phyloP scores from a whole-genome alignment of 495 filamentous ascomycete genomes.

The Podospora didyma region DNA sequence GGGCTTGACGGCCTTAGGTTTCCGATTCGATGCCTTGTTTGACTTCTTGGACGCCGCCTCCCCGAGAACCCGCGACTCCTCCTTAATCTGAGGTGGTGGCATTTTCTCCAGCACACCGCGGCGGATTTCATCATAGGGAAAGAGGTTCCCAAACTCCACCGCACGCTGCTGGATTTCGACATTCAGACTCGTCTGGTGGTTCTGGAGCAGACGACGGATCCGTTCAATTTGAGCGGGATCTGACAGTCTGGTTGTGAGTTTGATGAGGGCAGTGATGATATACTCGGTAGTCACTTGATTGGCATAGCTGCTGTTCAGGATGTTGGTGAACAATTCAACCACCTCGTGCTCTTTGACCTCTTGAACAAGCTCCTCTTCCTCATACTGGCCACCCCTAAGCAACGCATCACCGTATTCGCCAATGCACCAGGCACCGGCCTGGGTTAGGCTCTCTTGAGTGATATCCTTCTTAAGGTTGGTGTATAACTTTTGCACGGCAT shows the following conservation, averaged over 20 bases:
- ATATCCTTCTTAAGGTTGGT: conserved; percentile 88
- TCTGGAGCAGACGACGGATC: conserved; percentile 70
- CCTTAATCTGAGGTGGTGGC: conserved; percentile 94
- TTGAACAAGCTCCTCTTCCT: conserved; percentile 89
- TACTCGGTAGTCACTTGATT: conserved; percentile 89
- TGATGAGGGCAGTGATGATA: conserved; percentile 91
- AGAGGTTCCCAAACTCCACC: conserved; percentile 92
- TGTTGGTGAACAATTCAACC: conserved; percentile 83
- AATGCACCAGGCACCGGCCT: conserved; percentile 96
- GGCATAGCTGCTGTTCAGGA: conserved; percentile 89
- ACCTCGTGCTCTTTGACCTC: conserved; percentile 88
- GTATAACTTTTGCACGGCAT: conserved; percentile 94
- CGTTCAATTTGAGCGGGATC: conserved; percentile 81
- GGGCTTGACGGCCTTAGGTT: conserved; percentile 71
- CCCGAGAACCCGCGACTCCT: conserved; percentile 86
- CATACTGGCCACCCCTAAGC: conserved; percentile 83
- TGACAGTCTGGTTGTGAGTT: conserved; percentile 83
- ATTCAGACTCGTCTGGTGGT: conserved; percentile 76
- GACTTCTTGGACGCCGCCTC: conserved; percentile 80
- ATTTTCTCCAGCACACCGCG: conserved; percentile 92
- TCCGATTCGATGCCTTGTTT: conserved; percentile 67
- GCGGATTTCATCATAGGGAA: conserved; percentile 81
- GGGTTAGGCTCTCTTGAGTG: conserved; percentile 89
- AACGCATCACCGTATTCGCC: conserved; percentile 93
- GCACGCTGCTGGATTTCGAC: conserved; percentile 94